Base-by-base conservation (phyloP, 257 asterid species). In the Solanum paucissectum region DNA sequence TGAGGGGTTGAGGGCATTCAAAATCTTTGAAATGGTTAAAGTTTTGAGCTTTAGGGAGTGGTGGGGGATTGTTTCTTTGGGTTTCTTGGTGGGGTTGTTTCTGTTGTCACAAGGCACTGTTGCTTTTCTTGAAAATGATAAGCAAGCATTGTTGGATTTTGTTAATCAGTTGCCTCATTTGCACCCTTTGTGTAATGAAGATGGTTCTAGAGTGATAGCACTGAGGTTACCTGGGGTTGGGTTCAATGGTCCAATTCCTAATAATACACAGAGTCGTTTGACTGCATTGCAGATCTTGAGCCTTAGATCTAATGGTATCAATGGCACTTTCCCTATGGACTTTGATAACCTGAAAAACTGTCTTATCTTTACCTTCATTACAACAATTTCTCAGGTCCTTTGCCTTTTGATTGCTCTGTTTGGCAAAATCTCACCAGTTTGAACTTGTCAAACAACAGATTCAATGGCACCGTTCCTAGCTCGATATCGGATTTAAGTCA, bases 261-360 rank as follows among this genome's bases (percentile, higher is more conserved):
- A 32, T 13, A 90, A 93, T 79, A 93, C 98, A 1, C 87, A 95
- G 33, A 88, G 95, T 92, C 92, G 98, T 5, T 90, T 96, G 71
- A 91, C 98, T n/a, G 96, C 95, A 52, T 89, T 96, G 93, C 97
- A 95, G 94, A 94, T 97, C 94, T 90, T 97, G 95, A 95, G 99
- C 93, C 99, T 97, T 88, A 95, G 99, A 93, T 93, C 99, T 88
- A 97, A 96, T 89, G 94, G 92, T 88, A 94, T 97, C 76, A 93
- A 64, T 72, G 99, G 99, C 58, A 72, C 88, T 60, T 93, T 97
- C 84, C 99, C 99, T 79, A 49, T 38, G 32, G 99, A 95, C 42
- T 92, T 96, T 68, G 91, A 93, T 91, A 95, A 95, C 66, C 94
- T 97, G 20, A 93, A 88, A 46, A 95, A 95, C 89, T 97, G 71